Evolutionary conservation across 2,329 filamentous ascomycete genomes (phyloP), one percentile per base, ranked within the genome.

Genomic region (Alternaria sp.): DNA sequence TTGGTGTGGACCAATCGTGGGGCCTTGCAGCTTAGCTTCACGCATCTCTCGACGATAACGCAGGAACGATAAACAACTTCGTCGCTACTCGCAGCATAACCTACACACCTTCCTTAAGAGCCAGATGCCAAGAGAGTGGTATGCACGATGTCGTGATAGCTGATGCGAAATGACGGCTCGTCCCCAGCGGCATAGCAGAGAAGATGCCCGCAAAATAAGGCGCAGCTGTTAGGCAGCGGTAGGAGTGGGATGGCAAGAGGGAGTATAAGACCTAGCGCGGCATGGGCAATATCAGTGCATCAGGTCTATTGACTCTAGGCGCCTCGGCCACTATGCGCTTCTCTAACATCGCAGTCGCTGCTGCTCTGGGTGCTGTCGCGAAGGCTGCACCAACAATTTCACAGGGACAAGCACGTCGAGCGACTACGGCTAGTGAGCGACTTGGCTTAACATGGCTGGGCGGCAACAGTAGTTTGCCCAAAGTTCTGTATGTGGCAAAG

Each of bases 401-500:
- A 1, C 53, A 37, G n/a, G 4, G 14, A 8, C 42, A 50, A 51
- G 13, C 21, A 13, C 61, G 61, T 34, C 54, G 56, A 48, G 39
- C 49, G 8, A 48, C 58, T 3, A 68, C 68, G n/a, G 62, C 68
- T 3, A 71, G 68, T 52, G 59, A 71, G 31, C 56, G 68, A 36
- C 59, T 71, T 21, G 66, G 67, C 41, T 41, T 71, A 0, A 56
- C 56, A 44, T 71, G 68, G 68, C 31, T 70, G 1, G 66, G 68
- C 31, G 54, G 60, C 21, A 70, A 71, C 42, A 70, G 63, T 31
- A 62, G 46, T 31, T 56, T 71, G 11, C 68, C 68, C n/a, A 71
- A 69, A 39, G 51, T 71, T n/a, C 63, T 71, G 68, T 71, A 59
- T 3, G 37, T 34, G 3, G 0, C 1, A 1, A 42, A 21, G 3